phyloP scores from a whole-genome alignment of 1,284 basidiomycete species.

The Leccinum pallidistipes region DNA sequence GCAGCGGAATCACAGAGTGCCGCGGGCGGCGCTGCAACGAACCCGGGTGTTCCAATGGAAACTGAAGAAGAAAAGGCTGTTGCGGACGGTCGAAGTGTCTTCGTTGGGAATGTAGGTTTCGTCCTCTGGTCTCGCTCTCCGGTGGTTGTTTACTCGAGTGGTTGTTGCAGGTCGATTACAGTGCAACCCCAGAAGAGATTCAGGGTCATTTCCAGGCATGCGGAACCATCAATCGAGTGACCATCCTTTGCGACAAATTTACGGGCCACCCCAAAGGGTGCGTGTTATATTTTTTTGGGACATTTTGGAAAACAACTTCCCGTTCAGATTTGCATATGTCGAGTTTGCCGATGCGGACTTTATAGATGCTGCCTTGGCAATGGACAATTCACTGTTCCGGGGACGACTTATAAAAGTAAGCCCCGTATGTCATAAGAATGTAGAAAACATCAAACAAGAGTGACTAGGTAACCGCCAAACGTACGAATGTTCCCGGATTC shows the following conservation, averaged over 20 bases:
- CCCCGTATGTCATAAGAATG: slow-evolving; percentile 2
- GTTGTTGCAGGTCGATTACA: slow-evolving; percentile 86
- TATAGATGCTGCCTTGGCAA: slow-evolving; percentile 89
- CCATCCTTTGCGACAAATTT: slow-evolving; percentile 99
- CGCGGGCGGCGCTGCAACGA: slow-evolving; percentile 42
- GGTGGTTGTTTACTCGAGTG: slow-evolving; percentile 10
- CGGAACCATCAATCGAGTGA: slow-evolving; percentile 98
- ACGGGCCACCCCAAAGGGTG: slow-evolving; percentile 99
- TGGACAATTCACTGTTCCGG: slow-evolving; percentile 95
- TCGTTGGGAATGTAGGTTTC: slow-evolving; percentile 90
- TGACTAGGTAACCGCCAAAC: slow-evolving; percentile 82
- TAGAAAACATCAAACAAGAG: slow-evolving; percentile 4
- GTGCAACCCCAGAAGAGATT: slow-evolving; percentile 97
- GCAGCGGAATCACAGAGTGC: slow-evolving; percentile 69
- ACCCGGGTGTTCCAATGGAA: slow-evolving; percentile 55
- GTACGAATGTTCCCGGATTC: slow-evolving; percentile 92
- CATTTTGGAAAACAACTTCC: slow-evolving; percentile 5
- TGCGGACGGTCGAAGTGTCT: slow-evolving; percentile 89
- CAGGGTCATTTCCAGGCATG: slow-evolving; percentile 97
- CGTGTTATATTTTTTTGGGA: slow-evolving; percentile 26
- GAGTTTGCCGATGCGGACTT: slow-evolving; percentile 96
- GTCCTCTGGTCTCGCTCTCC: slow-evolving; percentile 7
- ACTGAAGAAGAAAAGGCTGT: slow-evolving; percentile 76
- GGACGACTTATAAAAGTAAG: slow-evolving; percentile 88
- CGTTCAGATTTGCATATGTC: slow-evolving; percentile 90